A percentile compares a stretch with the other conserved stretches of the same genome.
Conservation (phyloP, 768 basidiomycete genomes). For the Scleroderma citrinum region DNA sequence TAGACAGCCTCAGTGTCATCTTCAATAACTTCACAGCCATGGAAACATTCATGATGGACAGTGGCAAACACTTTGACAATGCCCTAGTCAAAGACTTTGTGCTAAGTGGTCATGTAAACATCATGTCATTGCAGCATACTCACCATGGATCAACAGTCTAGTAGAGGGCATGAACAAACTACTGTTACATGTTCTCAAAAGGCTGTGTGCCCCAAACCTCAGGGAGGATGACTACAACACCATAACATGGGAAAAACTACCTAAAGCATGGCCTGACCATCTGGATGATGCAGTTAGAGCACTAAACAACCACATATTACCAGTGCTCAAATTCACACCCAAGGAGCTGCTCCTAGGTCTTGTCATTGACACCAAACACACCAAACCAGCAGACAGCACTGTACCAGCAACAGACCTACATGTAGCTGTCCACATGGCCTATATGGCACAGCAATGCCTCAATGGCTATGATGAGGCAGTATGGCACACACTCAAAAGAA, state of each 20-base stretch:
- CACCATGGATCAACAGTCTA: slow-evolving; percentile 16
- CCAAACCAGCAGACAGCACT: not conserved
- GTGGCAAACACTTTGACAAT: slow-evolving; percentile 23
- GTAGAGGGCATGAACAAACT: too few species aligned
- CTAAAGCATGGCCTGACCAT: slow-evolving; percentile 16
- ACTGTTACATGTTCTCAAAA: not conserved
- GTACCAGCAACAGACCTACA: slow-evolving; percentile 8
- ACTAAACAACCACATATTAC: slow-evolving; percentile 16
- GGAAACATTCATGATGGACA: slow-evolving; percentile 34
- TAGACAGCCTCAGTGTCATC: slow-evolving; percentile 15
- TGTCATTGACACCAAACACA: slow-evolving; percentile 23
- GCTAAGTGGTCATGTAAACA: slow-evolving; percentile 1
- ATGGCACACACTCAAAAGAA: slow-evolving; percentile 19
- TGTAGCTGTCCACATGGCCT: slow-evolving; percentile 18
- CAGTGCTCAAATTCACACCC: slow-evolving; percentile 17
- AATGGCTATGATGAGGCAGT: slow-evolving; percentile 24
- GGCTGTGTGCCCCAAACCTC: not conserved
- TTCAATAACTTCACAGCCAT: slow-evolving; percentile 14
- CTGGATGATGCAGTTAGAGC: not conserved
- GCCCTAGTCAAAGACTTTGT: slow-evolving; percentile 6
- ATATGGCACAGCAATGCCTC: slow-evolving; percentile 24
- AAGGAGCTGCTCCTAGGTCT: slow-evolving; percentile 29
- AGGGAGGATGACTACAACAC: not conserved
- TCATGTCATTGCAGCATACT: slow-evolving; percentile 14
- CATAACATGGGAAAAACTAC: slow-evolving; percentile 11